A percentile compares a stretch with the other conserved stretches of the same genome.
Evolutionary conservation across 1,139 yeast genomes (phyloP).

Genomic region (Geotrichum cucujoidarum): DNA sequence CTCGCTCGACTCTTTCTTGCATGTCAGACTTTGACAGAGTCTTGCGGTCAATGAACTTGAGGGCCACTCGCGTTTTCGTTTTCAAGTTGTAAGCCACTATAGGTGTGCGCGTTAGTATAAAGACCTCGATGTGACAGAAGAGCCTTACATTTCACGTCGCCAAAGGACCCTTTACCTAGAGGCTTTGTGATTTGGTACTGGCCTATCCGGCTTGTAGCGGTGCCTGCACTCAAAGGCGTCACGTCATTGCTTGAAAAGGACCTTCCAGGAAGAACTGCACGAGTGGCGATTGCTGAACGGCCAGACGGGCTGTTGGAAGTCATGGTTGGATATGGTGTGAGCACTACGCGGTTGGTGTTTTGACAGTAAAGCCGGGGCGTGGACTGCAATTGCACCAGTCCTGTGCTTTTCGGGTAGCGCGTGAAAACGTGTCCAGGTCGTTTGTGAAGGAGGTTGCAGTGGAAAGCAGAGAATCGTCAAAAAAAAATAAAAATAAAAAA

Average conservation of each 20-base stretch:
- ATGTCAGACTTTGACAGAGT: slow-evolving; percentile 92
- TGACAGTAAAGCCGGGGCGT: no score
- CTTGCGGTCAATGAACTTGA: slow-evolving; percentile 89
- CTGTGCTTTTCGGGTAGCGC: no score
- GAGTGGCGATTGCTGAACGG: no score
- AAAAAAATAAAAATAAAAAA: no score
- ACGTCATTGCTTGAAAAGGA: slow-evolving; percentile 24
- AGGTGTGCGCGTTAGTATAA: neutral
- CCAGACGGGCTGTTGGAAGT: neutral
- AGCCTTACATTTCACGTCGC: slow-evolving; percentile 67
- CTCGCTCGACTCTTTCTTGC: slow-evolving; percentile 96
- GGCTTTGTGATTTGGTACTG: slow-evolving; percentile 92
- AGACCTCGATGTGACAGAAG: neutral
- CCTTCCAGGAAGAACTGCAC: no score
- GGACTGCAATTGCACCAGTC: no score
- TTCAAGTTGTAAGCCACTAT: slow-evolving; percentile 79
- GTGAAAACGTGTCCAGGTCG: no score
- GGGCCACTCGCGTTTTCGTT: slow-evolving; percentile 90
- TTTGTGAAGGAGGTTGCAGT: no score
- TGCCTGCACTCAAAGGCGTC: slow-evolving; percentile 26
- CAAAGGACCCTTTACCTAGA: slow-evolving; percentile 95
- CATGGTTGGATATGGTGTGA: neutral
- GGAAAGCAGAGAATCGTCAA: no score
- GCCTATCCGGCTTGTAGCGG: slow-evolving; percentile 53
- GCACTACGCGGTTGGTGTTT: no score